phyloP scores from a whole-genome alignment of 176 grass and related monocot species.

The Oryza glaberrima region DNA sequence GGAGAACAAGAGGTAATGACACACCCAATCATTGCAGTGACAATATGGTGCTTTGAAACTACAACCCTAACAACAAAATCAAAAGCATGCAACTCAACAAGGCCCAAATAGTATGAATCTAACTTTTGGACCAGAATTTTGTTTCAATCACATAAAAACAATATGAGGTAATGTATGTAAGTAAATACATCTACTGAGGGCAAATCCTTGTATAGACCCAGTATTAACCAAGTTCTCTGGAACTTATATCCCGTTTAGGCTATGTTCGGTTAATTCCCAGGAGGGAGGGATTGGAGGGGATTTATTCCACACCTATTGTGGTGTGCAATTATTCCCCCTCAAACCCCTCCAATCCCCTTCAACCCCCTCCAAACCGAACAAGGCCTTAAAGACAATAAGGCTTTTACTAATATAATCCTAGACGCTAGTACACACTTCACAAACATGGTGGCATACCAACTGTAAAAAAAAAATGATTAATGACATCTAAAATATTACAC shows the following conservation, averaged over 20 bases:
- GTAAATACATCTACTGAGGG: background rate
- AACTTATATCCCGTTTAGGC: background rate
- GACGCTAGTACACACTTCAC: no score
- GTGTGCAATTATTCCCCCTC: no score
- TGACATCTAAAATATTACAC: no score
- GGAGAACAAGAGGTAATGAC: background rate
- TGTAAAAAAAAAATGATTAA: no score
- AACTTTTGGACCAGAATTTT: background rate
- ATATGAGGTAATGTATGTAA: background rate
- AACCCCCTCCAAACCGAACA: no score
- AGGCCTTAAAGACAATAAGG: background rate
- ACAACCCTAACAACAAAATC: constrained; percentile 1
- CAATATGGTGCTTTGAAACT: background rate
- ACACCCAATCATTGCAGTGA: constrained; percentile 3
- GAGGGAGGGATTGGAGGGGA: no score
- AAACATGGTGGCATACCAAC: background rate
- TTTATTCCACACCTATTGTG: no score
- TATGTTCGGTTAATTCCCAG: no score
- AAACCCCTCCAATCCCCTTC: no score
- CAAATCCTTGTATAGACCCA: background rate
- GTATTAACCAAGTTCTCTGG: background rate
- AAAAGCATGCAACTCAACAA: background rate
- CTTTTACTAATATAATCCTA: no score
- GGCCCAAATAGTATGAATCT: background rate
- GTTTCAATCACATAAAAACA: background rate